Evolutionary conservation across 306 rosid species (phyloP).

Genomic region (Cicer arietinum): DNA sequence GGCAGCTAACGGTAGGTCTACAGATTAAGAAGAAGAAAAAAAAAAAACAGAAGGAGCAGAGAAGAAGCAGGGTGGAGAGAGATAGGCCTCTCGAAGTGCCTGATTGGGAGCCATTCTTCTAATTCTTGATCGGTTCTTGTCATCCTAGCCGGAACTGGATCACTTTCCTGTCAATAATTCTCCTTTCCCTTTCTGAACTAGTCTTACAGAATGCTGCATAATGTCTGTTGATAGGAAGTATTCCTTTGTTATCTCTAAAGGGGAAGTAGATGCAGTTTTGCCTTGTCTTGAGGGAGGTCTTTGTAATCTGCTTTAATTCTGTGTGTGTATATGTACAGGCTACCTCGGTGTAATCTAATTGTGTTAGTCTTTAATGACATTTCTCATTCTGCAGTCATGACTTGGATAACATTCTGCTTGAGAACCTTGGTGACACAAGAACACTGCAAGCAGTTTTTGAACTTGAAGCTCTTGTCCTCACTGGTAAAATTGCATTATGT

Average conservation of each 20-base stretch:
- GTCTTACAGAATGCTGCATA: constrained; percentile 9
- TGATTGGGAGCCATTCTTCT: neutral
- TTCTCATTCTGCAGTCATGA: constrained; percentile 79
- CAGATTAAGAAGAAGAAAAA: neutral
- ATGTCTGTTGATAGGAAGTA: constrained; percentile 2
- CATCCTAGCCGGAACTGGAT: neutral
- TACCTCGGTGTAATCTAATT: neutral
- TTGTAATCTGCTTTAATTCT: neutral
- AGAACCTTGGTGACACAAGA: constrained; percentile 89
- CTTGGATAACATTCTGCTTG: constrained; percentile 96
- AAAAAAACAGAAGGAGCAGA: neutral
- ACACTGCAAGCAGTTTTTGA: constrained; percentile 95
- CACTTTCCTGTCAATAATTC: neutral
- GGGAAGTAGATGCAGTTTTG: constrained; percentile 24
- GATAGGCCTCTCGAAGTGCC: neutral
- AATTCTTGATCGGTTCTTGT: neutral
- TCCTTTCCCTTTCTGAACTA: constrained; percentile 1
- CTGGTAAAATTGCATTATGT: constrained; percentile 62
- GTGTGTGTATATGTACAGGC: neutral
- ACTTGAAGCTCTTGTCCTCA: constrained; percentile 98
- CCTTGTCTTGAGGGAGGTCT: constrained; percentile 32
- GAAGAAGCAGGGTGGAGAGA: neutral
- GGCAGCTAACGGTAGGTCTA: neutral
- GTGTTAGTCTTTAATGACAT: constrained; percentile 12
- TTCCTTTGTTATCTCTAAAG: constrained; percentile 18